Conservation (phyloP, 148 eudicot species). For the Rhododendron kiyosumense region DNA sequence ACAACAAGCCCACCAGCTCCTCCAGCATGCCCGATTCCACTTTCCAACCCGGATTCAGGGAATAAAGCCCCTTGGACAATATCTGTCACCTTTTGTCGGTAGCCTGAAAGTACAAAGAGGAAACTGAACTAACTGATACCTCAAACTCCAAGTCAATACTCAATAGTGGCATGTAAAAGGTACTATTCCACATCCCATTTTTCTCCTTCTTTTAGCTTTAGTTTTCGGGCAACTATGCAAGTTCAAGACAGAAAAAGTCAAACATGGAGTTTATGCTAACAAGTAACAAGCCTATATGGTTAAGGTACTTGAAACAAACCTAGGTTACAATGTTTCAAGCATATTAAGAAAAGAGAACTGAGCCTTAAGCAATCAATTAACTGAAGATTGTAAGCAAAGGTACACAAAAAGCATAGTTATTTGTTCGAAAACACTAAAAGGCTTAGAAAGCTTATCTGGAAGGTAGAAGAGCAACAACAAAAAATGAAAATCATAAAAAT, state of each 20-base stretch:
- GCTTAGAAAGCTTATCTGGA: neutral
- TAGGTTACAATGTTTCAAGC: neutral
- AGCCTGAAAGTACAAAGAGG: slow-evolving; percentile 40
- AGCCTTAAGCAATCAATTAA: neutral
- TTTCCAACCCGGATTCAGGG: slow-evolving; percentile 79
- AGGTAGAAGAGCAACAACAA: neutral
- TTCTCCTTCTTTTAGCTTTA: neutral
- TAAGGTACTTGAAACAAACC: neutral
- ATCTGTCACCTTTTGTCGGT: slow-evolving; percentile 60
- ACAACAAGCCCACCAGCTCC: slow-evolving; percentile 89
- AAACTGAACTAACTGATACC: slow-evolving; percentile 2
- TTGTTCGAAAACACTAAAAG: neutral
- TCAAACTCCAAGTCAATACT: neutral
- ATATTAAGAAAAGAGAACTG: neutral
- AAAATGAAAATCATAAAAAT: neutral
- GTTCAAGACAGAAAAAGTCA: neutral
- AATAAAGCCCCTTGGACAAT: slow-evolving; percentile 84
- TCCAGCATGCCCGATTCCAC: slow-evolving; percentile 68
- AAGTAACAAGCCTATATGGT: neutral
- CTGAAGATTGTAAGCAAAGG: neutral
- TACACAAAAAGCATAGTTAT: neutral
- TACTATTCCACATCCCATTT: neutral
- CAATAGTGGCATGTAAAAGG: slow-evolving; percentile 2
- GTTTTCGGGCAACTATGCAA: neutral
- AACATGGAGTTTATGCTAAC: neutral